phyloP scores from a whole-genome alignment of 2,329 filamentous ascomycete genomes.

The Eurotiales sp. region DNA sequence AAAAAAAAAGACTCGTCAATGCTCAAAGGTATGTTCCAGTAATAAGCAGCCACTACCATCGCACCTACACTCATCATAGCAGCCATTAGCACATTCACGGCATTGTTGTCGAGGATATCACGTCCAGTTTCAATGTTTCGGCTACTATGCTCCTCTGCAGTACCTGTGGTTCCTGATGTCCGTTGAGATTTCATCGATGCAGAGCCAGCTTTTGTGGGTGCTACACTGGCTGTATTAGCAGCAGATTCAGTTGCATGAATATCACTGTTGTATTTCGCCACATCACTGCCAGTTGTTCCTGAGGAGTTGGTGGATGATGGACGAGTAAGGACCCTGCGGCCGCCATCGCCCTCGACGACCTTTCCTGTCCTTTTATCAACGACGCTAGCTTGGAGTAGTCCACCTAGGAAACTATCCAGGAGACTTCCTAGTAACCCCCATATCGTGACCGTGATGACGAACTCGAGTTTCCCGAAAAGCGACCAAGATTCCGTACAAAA shows the following conservation, averaged over 20 bases:
- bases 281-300: constrained; percentile 16
- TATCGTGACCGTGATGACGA: constrained; percentile 55
- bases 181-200: constrained; percentile 17
- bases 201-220: constrained; percentile 18
- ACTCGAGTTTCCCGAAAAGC: constrained; percentile 48
- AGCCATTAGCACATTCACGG: constrained; percentile 92
- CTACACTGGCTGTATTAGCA: constrained; percentile 27
- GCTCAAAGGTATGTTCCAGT: constrained; percentile 26
- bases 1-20: constrained; percentile 5
- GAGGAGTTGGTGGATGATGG: constrained; percentile 26
- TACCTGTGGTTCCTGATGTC: not conserved
- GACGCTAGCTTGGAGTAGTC: constrained; percentile 79
- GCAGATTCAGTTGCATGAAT: constrained; percentile 27
- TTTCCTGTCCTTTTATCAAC: constrained; percentile 78
- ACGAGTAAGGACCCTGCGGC: constrained; percentile 51
- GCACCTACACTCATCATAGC: constrained; percentile 72
- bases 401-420: constrained; percentile 83
- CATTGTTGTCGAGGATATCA: constrained; percentile 88
- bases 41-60: constrained; percentile 55
- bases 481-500: constrained; percentile 50
- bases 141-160: constrained; percentile 45
- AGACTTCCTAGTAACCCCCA: constrained; percentile 79
- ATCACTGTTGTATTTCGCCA: constrained; percentile 21
- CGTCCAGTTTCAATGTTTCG: constrained; percentile 62
- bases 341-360: constrained; percentile 82